These are phyloP conservation scores for Colletotrichum zoysiae DNA, from an alignment of 2,329 filamentous ascomycete species.

Conservation along the genomic window DNA sequence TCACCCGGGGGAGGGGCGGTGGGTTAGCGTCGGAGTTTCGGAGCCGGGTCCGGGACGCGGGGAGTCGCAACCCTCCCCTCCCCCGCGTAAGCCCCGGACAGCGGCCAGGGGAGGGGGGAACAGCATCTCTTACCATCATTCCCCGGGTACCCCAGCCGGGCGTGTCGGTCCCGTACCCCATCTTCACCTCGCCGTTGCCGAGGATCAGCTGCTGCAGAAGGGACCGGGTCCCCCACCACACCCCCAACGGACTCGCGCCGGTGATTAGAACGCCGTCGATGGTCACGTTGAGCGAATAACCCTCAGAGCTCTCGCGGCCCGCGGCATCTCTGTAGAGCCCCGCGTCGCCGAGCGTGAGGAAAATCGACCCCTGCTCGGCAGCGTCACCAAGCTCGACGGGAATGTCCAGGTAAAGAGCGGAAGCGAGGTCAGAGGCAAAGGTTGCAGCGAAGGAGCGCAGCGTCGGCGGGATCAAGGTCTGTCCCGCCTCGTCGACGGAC, in stretches of 20 bases:
- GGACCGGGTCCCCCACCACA: slow-evolving; percentile 70
- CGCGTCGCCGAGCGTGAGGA: slow-evolving; percentile 60
- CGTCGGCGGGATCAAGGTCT: slow-evolving; percentile 65
- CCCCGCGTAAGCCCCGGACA: too few species aligned
- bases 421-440: slow-evolving; percentile 55
- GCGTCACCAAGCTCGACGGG: slow-evolving; percentile 45
- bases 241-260: slow-evolving; percentile 66
- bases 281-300: slow-evolving; percentile 60
- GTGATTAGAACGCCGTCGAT: slow-evolving; percentile 58
- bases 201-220: slow-evolving; percentile 64
- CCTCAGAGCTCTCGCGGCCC: slow-evolving; percentile 61
- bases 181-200: slow-evolving; percentile 52
- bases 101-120: neutral
- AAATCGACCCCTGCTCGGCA: slow-evolving; percentile 52
- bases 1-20: neutral
- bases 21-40: neutral
- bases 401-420: slow-evolving; percentile 48
- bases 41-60: too few species aligned
- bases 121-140: slow-evolving; percentile 49
- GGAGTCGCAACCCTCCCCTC: too few species aligned
- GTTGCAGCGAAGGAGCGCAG: slow-evolving; percentile 60
- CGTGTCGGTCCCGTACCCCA: slow-evolving; percentile 60
- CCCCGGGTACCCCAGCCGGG: slow-evolving; percentile 65
- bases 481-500: slow-evolving; percentile 57
- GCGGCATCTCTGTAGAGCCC: slow-evolving; percentile 58